phyloP scores from a whole-genome alignment of 495 filamentous ascomycete species.

The Bombardia bombarda region DNA sequence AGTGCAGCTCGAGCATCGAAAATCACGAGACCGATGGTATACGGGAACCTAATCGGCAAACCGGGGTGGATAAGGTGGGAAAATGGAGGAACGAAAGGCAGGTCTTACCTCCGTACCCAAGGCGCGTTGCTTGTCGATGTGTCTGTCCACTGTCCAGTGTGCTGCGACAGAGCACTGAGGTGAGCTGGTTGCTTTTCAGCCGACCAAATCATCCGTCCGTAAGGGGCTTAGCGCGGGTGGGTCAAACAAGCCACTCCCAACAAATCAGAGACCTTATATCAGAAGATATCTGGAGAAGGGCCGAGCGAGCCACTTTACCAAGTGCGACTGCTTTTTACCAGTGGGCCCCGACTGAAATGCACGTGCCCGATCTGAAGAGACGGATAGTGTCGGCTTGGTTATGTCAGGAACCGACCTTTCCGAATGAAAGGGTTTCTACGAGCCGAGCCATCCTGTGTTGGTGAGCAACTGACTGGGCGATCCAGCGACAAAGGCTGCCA shows the following conservation, averaged over 20 bases:
- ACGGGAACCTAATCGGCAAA: slow-evolving; percentile 19
- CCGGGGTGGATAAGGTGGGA: slow-evolving; percentile 26
- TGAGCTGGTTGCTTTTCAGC: slow-evolving; percentile 22
- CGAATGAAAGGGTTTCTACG: too few relatives aligned
- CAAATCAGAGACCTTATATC: slow-evolving; percentile 14
- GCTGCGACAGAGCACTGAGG: slow-evolving; percentile 17
- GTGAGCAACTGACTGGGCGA: too few relatives aligned
- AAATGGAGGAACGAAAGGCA: slow-evolving; percentile 23
- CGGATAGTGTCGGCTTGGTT: too few relatives aligned
- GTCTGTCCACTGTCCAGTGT: slow-evolving; percentile 19
- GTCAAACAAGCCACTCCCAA: slow-evolving; percentile 3
- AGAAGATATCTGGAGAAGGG: slow-evolving; percentile 1
- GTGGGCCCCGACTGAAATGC: too few relatives aligned
- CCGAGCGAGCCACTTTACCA: background rate
- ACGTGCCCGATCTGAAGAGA: too few relatives aligned
- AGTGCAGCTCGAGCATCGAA: slow-evolving; percentile 13
- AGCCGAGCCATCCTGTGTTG: too few relatives aligned
- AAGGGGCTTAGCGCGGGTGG: slow-evolving; percentile 15
- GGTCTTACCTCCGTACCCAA: slow-evolving; percentile 33
- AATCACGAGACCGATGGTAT: slow-evolving; percentile 23
- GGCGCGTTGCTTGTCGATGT: too few relatives aligned
- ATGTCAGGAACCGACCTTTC: too few relatives aligned
- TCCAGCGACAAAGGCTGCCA: too few relatives aligned
- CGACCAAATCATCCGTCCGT: slow-evolving; percentile 11
- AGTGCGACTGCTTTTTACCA: too few relatives aligned